These are phyloP conservation scores for Neurospora africana DNA, from an alignment of 495 filamentous ascomycete species.

Conservation along the genomic window DNA sequence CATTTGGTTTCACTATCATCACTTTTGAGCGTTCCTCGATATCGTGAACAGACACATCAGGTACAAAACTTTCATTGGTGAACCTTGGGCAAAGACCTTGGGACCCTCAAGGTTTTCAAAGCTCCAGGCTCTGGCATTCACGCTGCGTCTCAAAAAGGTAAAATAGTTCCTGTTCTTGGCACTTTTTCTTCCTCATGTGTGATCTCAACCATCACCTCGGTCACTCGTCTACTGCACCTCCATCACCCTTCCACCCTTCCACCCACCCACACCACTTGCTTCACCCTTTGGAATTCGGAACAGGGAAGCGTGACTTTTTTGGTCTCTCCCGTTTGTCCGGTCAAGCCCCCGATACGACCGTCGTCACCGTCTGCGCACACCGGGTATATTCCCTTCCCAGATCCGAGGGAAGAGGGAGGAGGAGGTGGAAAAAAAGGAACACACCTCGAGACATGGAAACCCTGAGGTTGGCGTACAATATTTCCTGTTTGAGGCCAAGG, in stretches of 20 bases:
- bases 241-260: background rate
- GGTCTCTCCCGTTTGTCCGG: background rate
- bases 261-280: background rate
- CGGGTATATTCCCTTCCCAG: background rate
- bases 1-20: background rate
- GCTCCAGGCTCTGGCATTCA: background rate
- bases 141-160: background rate
- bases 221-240: background rate
- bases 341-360: background rate
- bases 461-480: background rate
- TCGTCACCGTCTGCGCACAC: background rate
- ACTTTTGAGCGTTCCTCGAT: background rate
- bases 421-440: background rate
- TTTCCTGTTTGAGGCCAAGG: background rate
- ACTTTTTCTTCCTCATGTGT: background rate
- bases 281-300: background rate
- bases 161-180: background rate
- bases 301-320: background rate
- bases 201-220: background rate
- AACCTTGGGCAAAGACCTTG: background rate
- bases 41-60: background rate
- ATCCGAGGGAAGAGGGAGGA: background rate
- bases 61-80: background rate
- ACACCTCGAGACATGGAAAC: background rate
- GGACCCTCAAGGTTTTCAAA: background rate